phyloP scores from a whole-genome alignment of 805 yeast species.

The Candida rishiriensis region DNA sequence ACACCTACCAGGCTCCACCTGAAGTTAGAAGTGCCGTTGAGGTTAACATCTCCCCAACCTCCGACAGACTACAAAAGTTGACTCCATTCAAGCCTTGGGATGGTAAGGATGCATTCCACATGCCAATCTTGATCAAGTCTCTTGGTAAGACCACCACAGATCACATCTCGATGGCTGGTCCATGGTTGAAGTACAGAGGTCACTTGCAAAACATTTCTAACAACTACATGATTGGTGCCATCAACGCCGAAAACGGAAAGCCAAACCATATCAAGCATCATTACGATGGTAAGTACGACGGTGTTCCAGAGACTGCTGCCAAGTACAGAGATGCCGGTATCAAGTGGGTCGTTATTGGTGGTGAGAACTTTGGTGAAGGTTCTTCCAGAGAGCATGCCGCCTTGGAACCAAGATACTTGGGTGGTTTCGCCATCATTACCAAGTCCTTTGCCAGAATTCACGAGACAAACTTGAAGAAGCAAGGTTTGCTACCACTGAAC shows the following conservation, averaged over 20 bases:
- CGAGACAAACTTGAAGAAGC: constrained; percentile 99
- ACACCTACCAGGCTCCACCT: constrained; percentile 98
- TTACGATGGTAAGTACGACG: constrained; percentile 85
- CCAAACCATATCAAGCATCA: constrained; percentile 88
- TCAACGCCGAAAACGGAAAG: constrained; percentile 92
- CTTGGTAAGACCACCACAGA: constrained; percentile 98
- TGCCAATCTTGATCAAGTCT: constrained; percentile 95
- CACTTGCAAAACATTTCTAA: constrained; percentile 97
- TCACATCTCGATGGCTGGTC: constrained; percentile 99
- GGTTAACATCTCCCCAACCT: constrained; percentile 79
- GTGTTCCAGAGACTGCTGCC: constrained; percentile 96
- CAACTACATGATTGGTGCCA: constrained; percentile 99
- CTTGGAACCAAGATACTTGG: constrained; percentile 97
- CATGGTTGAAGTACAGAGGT: constrained; percentile 99
- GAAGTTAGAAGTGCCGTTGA: constrained; percentile 68
- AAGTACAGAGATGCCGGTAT: constrained; percentile 91
- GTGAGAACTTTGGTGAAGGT: constrained; percentile 99
- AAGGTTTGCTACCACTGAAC: constrained; percentile 97
- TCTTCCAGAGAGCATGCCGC: constrained; percentile 99
- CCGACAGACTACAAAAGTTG: constrained; percentile 94
- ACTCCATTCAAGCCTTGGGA: constrained; percentile 95
- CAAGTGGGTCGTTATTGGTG: constrained; percentile 97
- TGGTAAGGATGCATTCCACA: constrained; percentile 83
- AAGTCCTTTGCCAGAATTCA: constrained; percentile 98
- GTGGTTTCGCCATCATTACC: constrained; percentile 96